Base-by-base conservation (phyloP, 2,329 filamentous ascomycete genomes). In the Fusarium tanahbumbuense region DNA sequence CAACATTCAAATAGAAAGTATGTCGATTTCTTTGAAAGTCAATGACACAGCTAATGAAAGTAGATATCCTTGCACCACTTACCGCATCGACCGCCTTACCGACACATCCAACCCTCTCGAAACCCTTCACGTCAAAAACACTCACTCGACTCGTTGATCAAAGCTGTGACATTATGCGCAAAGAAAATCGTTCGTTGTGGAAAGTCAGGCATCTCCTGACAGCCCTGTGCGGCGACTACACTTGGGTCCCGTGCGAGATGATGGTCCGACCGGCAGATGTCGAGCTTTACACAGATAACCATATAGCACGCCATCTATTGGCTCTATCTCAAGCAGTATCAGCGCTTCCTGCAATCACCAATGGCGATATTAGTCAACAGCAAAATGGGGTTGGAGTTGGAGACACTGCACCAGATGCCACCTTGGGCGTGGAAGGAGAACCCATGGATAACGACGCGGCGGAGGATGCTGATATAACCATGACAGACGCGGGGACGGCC, bases 61-160 rank as follows among this genome's bases (percentile, higher is more conserved):
- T 74, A 93, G 92, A 89, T 59, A 84, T 95, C 18, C 88, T 96
- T 58, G 91, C 90, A 22, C 93, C 93, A 15, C 83, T 96, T 57
- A 93, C 91, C 20, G 85, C 91, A 34, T 88, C 92, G 52, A 91
- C 91, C 78, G 92, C 94, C 64, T 84, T 97, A 18, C 87, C 92
- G 16, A 86, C 86, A 59, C 93, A 96, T 77, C 91, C 92, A 54
- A 91, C 91, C 25, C 83, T 94, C 42, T 93, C 91, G 64, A 85
- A 89, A 71, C 89, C 93, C 0, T 96, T 93, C 77, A 90, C 86
- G 16, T 93, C 91, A 52, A 90, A 88, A 71, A 92, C 91, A 13
- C 85, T 96, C 20, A 90, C 88, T 52, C 88, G 92, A 68, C 86
- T 97, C 58, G 88, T 91, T 20, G 84, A 85, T 46, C 90, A 94